Evolutionary conservation across 805 yeast species (phyloP).

Genomic region (Priceomyces medius): DNA sequence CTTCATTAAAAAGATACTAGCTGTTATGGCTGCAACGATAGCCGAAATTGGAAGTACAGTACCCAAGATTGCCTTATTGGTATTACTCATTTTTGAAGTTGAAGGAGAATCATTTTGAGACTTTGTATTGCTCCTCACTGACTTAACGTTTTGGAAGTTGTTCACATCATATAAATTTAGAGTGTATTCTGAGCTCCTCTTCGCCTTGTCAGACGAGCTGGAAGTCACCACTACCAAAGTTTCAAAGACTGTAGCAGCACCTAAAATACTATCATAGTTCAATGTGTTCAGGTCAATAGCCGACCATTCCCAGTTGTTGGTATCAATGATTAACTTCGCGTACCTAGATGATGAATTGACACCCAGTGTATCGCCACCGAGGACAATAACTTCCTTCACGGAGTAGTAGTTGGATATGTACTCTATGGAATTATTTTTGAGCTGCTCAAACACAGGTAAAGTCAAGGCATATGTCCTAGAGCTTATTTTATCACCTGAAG

Average conservation of each 20-base stretch:
- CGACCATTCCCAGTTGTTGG: constrained; percentile 42
- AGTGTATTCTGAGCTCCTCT: constrained; percentile 23
- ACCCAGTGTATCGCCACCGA: constrained; percentile 57
- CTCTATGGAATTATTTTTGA: constrained; percentile 18
- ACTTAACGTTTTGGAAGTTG: constrained; percentile 30
- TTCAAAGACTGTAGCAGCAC: constrained; percentile 53
- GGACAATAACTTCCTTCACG: constrained; percentile 45
- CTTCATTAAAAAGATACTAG: constrained; percentile 17
- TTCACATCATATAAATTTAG: constrained; percentile 44
- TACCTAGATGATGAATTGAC: constrained; percentile 42
- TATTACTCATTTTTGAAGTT: constrained; percentile 3
- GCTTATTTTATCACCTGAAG: constrained; percentile 36
- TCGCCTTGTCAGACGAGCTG: constrained; percentile 12
- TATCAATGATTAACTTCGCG: constrained; percentile 35
- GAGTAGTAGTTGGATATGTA: constrained; percentile 32
- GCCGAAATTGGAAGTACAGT: constrained; percentile 36
- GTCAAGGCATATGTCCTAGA: constrained; percentile 54
- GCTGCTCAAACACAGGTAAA: constrained; percentile 50
- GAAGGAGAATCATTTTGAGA: not conserved
- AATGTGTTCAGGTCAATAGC: constrained; percentile 10
- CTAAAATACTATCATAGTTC: constrained; percentile 32
- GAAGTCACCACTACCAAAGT: constrained; percentile 46
- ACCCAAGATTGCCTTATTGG: constrained; percentile 34
- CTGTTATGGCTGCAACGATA: constrained; percentile 13
- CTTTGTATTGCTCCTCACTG: constrained; percentile 17